These are phyloP conservation scores for Boletus rubescentipes DNA, from an alignment of 768 basidiomycete species.

Conservation along the genomic window DNA sequence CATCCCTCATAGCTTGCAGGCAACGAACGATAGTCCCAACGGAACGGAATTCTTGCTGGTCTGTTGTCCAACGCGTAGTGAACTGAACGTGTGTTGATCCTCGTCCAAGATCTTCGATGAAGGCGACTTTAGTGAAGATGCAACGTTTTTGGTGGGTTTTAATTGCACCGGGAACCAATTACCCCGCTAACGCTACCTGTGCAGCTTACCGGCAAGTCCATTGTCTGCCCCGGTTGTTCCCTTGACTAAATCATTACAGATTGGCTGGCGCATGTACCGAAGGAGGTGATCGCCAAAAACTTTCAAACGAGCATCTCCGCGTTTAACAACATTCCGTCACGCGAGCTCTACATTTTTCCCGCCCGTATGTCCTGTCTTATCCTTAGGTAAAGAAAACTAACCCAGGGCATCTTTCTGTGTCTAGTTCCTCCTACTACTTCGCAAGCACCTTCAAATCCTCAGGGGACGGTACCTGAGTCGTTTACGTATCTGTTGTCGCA, in stretches of 20 bases:
- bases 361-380: constrained; percentile 24
- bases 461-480: constrained; percentile 44
- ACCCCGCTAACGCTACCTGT: neutral
- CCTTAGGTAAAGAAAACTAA: too few relatives aligned
- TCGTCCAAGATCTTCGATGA: constrained; percentile 29
- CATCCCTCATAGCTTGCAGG: constrained; percentile 53
- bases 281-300: constrained; percentile 58
- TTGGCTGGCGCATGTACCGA: constrained; percentile 60
- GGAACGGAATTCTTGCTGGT: constrained; percentile 53
- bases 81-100: neutral
- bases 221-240: constrained; percentile 23
- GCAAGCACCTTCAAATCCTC: constrained; percentile 33
- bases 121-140: constrained; percentile 49
- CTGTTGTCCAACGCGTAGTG: neutral
- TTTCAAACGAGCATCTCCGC: constrained; percentile 47
- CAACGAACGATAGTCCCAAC: constrained; percentile 39
- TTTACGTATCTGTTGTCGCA: constrained; percentile 53
- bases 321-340: constrained; percentile 51
- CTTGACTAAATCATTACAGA: constrained; percentile 31
- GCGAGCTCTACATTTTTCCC: constrained; percentile 53
- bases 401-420: too few relatives aligned
- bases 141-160: constrained; percentile 42
- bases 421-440: constrained; percentile 37
- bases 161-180: neutral
- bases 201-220: constrained; percentile 16